Percentiles rank a stretch among this genome's conserved stretches.
phyloP scores from a whole-genome alignment of 2,329 filamentous ascomycete genomes.

The Coniella vitis region DNA sequence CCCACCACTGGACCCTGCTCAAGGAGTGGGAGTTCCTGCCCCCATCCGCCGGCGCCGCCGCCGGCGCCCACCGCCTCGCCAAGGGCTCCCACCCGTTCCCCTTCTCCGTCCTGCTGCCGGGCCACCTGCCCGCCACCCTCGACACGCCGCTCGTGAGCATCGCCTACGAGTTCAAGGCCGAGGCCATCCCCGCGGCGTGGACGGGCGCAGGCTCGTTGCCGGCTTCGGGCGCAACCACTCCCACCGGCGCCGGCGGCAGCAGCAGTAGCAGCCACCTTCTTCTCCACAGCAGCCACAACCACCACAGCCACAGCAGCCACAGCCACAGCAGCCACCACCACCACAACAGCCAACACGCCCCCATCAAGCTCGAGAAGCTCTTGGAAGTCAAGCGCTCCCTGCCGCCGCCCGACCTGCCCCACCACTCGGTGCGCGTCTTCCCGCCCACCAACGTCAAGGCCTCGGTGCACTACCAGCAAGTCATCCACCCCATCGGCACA shows the following conservation, averaged over 20 bases:
- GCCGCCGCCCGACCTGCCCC: conserved; percentile 64
- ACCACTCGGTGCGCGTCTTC: conserved; percentile 89
- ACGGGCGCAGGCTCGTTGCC: no score
- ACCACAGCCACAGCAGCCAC: no score
- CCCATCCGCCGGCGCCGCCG: conserved; percentile 38
- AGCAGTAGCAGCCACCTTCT: no score
- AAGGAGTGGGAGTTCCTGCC: conserved; percentile 70
- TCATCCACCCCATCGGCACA: conserved; percentile 79
- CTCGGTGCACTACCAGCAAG: conserved; percentile 70
- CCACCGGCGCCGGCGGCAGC: no score
- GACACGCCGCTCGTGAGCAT: conserved; percentile 67
- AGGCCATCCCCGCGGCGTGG: conserved; percentile 45
- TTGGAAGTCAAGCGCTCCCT: conserved; percentile 76
- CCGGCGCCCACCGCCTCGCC: conserved; percentile 35
- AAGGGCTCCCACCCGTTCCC: conserved; percentile 70
- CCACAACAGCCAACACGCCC: neutral
- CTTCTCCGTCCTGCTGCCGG: conserved; percentile 80
- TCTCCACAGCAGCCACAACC: no score
- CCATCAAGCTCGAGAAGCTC: conserved; percentile 57
- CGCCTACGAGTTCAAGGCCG: conserved; percentile 70
- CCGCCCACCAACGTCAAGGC: conserved; percentile 92
- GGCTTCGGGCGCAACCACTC: no score
- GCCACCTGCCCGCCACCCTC: conserved; percentile 77
- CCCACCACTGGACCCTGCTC: conserved; percentile 63
- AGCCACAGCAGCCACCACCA: no score